Evolutionary conservation across 1,139 yeast genomes (phyloP).

Genomic region (Sugiyamaella novakii): DNA sequence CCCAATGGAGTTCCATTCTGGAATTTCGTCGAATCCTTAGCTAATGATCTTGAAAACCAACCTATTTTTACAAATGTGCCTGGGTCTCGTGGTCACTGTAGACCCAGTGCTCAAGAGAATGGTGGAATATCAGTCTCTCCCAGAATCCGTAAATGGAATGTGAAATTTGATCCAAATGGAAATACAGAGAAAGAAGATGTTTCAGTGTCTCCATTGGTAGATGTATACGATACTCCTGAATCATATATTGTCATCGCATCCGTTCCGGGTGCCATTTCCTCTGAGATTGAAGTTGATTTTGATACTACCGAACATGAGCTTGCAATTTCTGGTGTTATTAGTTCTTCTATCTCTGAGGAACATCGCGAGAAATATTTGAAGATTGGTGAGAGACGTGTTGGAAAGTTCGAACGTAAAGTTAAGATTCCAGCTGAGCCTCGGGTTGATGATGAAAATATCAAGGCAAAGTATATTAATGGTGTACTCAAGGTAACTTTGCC

Average conservation of each 20-base stretch:
- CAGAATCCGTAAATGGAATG: slow-evolving; percentile 5
- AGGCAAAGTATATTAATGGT: slow-evolving; percentile 55
- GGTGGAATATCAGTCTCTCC: slow-evolving; percentile 21
- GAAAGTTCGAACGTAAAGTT: slow-evolving; percentile 54
- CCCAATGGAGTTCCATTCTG: slow-evolving; percentile 10
- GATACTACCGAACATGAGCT: slow-evolving; percentile 45
- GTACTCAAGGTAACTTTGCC: slow-evolving; percentile 55
- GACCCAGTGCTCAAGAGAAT: slow-evolving; percentile 2
- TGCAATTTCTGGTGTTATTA: slow-evolving; percentile 25
- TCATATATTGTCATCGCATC: slow-evolving; percentile 51
- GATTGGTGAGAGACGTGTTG: slow-evolving; percentile 40
- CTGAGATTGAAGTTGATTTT: slow-evolving; percentile 55
- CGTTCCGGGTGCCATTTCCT: slow-evolving; percentile 56
- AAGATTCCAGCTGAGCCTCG: slow-evolving; percentile 56
- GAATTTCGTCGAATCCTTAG: slow-evolving; percentile 15
- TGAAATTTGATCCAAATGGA: slow-evolving; percentile 9
- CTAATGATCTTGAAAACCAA: slow-evolving; percentile 8
- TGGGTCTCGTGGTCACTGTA: not conserved
- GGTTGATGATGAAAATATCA: slow-evolving; percentile 54
- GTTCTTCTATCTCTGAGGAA: slow-evolving; percentile 18
- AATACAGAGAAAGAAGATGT: slow-evolving; percentile 41
- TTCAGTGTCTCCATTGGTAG: slow-evolving; percentile 59
- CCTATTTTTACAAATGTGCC: slow-evolving; percentile 10
- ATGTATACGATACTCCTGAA: slow-evolving; percentile 52
- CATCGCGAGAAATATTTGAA: slow-evolving; percentile 23